Base-by-base conservation (phyloP, 257 asterid species). In the Solanum chilense region DNA sequence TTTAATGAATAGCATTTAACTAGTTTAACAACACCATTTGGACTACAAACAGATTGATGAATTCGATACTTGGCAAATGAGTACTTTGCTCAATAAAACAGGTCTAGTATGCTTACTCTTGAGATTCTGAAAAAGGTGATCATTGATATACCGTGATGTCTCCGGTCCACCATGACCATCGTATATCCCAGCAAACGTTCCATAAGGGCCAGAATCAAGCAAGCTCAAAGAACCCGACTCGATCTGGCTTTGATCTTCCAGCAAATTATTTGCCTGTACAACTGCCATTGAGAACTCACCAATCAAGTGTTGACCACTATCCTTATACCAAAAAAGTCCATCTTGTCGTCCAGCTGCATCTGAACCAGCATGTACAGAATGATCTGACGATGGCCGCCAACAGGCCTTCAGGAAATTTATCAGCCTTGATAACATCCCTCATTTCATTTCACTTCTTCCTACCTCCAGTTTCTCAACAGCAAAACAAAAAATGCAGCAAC, bases 81-180 rank as follows among this genome's bases (percentile, higher is more conserved):
- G 42, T 80, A 16, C 44, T 80, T 80, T 29, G 27, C 18, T 80
- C 29, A 29, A 47, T 47, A 47, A 81, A 27, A 70, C 15, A 42
- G 66, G 66, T 25, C 71, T 49, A 85, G 87, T 64, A 27, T 66
- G 70, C 87, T 92, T 92, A 92, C 94, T 87, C 84, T 90, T 92
- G 82, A 92, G 88, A 86, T 92, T 83, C 80, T 89, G 94, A 88
- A 92, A 92, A 68, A 92, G 88, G 87, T 90, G 90, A 56, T 92
- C 90, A 31, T 90, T 90, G 88, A 92, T 86, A 83, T 82, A 90
- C 21, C 92, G 92, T 23, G 94, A 90, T 70, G 94, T 92, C 88
- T 92, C 94, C 29, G 94, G 94, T 62, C 94, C 94, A 31, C 94
- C 94, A 83, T 92, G 94, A 78, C 94, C 94, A 88, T 92, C 94